phyloP scores from a whole-genome alignment of 305 asterid species.

The Fraxinus sp. region DNA sequence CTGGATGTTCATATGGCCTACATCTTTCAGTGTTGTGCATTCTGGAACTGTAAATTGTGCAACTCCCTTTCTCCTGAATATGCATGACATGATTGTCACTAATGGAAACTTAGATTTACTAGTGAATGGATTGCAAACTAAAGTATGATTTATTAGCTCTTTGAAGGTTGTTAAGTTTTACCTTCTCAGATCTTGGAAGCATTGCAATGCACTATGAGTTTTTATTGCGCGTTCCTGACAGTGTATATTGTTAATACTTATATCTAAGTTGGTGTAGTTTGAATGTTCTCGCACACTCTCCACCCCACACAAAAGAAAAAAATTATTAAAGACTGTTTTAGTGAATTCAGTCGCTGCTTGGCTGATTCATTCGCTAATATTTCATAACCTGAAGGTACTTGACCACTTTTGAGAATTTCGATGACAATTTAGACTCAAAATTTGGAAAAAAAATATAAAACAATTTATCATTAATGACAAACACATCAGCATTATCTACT shows the following conservation, averaged over 20 bases:
- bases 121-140: not conserved
- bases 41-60: not conserved
- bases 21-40: not conserved
- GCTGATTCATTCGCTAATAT: not conserved
- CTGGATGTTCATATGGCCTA: not conserved
- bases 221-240: not conserved
- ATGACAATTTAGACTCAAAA: not conserved
- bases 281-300: not conserved
- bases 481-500: not conserved
- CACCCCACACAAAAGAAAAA: not conserved
- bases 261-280: not conserved
- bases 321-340: not conserved
- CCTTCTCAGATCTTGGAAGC: not conserved
- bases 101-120: not conserved
- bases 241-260: not conserved
- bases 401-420: not conserved
- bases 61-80: not conserved
- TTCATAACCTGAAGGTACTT: not conserved
- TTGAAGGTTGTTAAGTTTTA: not conserved
- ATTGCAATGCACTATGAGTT: not conserved
- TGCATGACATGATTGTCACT: not conserved
- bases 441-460: not conserved
- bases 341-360: not conserved
- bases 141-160: not conserved
- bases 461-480: not conserved